A percentile compares a stretch with the other conserved stretches of the same genome.
These are phyloP conservation scores for Nicotiana benthamiana DNA, from an alignment of 257 asterid species.

Conservation along the genomic window DNA sequence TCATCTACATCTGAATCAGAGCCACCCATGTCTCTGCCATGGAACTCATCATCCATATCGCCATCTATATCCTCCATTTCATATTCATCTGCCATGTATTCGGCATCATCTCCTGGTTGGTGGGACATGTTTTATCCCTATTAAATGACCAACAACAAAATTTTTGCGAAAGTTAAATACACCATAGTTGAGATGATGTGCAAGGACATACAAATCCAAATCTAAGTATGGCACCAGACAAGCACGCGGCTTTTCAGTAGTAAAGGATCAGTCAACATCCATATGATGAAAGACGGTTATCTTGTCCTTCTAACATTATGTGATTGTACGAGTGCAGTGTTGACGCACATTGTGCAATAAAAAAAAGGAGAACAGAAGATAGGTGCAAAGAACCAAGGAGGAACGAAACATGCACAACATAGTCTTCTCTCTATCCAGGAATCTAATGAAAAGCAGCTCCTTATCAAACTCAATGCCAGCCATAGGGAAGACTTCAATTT, in stretches of 20 bases:
- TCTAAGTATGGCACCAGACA: neutral
- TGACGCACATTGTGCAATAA: neutral
- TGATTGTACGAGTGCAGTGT: neutral
- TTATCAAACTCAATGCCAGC: neutral
- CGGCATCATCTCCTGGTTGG: slow-evolving; percentile 43
- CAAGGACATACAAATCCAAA: neutral
- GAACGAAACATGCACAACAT: neutral
- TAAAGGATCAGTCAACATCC: neutral
- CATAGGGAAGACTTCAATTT: neutral
- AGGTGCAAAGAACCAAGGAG: neutral
- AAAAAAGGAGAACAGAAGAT: neutral
- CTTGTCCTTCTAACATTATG: neutral
- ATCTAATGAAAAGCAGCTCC: neutral
- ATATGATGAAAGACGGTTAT: neutral
- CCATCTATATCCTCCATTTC: slow-evolving; percentile 72
- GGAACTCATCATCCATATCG: slow-evolving; percentile 48
- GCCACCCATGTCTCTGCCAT: slow-evolving; percentile 41
- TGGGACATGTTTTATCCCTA: slow-evolving; percentile 47
- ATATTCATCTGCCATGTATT: slow-evolving; percentile 70
- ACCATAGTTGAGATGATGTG: neutral
- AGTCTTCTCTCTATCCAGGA: neutral
- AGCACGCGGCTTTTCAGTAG: neutral
- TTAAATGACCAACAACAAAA: neutral
- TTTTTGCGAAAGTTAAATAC: neutral
- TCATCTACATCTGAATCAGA: slow-evolving; percentile 83